These are phyloP conservation scores for Glycine latifolia DNA, from an alignment of 306 rosid genomes.

Conservation along the genomic window DNA sequence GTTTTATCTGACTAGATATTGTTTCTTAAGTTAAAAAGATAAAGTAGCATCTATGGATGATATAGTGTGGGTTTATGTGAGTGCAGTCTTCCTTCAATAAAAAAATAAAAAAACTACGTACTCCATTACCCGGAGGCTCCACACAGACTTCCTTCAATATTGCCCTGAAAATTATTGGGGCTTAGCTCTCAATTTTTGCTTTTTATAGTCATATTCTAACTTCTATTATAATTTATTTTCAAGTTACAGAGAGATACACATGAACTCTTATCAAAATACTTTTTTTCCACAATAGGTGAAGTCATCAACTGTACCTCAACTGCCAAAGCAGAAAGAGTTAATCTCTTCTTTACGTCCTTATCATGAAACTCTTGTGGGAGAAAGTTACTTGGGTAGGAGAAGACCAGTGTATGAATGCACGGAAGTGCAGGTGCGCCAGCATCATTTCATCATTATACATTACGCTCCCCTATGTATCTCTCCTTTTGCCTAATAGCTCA, in stretches of 20 bases:
- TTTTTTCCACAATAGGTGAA: constrained; percentile 67
- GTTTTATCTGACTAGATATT: too few species aligned
- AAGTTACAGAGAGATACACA: constrained; percentile 11
- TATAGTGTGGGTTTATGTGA: not conserved
- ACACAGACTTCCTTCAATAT: constrained; percentile 5
- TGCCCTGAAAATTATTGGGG: constrained; percentile 9
- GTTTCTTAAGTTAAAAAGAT: not conserved
- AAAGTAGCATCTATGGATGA: not conserved
- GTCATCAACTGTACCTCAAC: constrained; percentile 80
- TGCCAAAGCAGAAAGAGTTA: constrained; percentile 82
- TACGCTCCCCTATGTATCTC: not conserved
- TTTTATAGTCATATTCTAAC: constrained; percentile 12
- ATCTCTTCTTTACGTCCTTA: constrained; percentile 74
- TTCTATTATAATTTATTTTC: not conserved
- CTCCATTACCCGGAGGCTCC: too few species aligned
- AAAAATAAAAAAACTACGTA: too few species aligned
- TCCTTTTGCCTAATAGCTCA: constrained; percentile 1
- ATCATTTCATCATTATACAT: constrained; percentile 28
- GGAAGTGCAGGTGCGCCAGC: constrained; percentile 77
- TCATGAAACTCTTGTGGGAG: constrained; percentile 92
- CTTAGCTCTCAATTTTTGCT: not conserved
- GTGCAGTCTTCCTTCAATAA: not conserved
- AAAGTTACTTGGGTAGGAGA: constrained; percentile 91
- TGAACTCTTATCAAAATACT: constrained; percentile 44
- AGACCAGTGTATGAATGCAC: constrained; percentile 90